Evolutionary conservation across 2,329 filamentous ascomycete genomes (phyloP), one percentile per base, ranked within the genome.

Genomic region (Botrytis medusae): DNA sequence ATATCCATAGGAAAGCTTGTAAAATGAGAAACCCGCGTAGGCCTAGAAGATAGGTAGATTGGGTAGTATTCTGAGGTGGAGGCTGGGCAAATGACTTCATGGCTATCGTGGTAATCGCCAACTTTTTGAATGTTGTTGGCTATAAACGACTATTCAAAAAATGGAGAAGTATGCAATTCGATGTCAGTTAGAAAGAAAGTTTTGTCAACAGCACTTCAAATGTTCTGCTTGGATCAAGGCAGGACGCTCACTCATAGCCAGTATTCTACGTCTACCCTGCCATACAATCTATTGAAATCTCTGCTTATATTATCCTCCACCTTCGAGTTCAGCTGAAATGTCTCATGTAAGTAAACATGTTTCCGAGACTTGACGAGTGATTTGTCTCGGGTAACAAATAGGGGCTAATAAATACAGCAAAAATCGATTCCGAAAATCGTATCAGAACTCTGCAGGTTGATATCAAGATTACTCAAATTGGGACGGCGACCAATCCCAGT

Each of bases 1-100:
- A 86, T 60, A 83, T 78, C 78, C 84, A 85, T 60, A 85, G 74
- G 67, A 86, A 84, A 18, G 82, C 81, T 74, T 83, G 78, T 20
- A 86, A 75, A 9, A 69, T 14, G 7, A 72, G 32, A 20, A 72
- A 42, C 4, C 71, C 71, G 4, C 71, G 71, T 2, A 72, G 32
- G 32, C 71, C 71, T 29, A 72, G n/a, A 29, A 72, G 71, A 57
- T 72, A 69, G 9, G 71, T 60, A n/a, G 44, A 40, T 61, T 51
- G 42, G 20, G 54, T 18, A 25, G 42, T 60, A 16, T 14, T 60
- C 6, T n/a, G 32, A 32, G 60, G 25, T 32, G 44, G 44, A 3
- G 44, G 8, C 18, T 25, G 25, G 1, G 20, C 12, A 32, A 65
- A 51, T 6, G 42, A 61, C 29, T 67, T 72, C 46, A 67, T 72